phyloP scores from a whole-genome alignment of 2,329 filamentous ascomycete species.

The Colletotrichum truncatum region DNA sequence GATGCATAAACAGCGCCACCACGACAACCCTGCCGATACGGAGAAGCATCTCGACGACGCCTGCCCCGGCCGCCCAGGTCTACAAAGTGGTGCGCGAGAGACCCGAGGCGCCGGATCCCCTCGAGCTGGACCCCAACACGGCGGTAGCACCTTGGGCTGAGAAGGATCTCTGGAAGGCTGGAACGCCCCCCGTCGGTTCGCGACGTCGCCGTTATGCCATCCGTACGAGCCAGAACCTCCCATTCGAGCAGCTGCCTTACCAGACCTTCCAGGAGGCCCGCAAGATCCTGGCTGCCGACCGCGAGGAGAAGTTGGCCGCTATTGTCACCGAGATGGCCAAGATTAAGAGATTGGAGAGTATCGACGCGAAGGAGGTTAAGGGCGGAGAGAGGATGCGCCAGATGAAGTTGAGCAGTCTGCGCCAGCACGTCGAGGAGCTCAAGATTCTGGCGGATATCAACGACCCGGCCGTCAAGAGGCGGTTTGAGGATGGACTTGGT shows the following conservation, averaged over 20 bases:
- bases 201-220: conserved; percentile 82
- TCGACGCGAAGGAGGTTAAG: conserved; percentile 62
- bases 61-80: conserved; percentile 41
- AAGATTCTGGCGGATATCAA: conserved; percentile 96
- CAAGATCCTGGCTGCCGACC: conserved; percentile 81
- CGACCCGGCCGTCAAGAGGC: conserved; percentile 91
- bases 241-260: conserved; percentile 94
- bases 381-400: conserved; percentile 74
- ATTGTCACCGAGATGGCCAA: conserved; percentile 75
- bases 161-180: conserved; percentile 72
- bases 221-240: conserved; percentile 71
- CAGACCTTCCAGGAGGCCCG: conserved; percentile 98
- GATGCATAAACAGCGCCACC: conserved; percentile 58
- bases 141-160: conserved; percentile 73
- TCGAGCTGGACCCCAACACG: conserved; percentile 72
- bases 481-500: conserved; percentile 93
- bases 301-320: conserved; percentile 79
- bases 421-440: conserved; percentile 76
- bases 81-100: conserved; percentile 32
- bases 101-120: conserved; percentile 39
- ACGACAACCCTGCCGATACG: conserved; percentile 39
- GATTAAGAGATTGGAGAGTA: conserved; percentile 73
- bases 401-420: conserved; percentile 74
- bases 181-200: conserved; percentile 81
- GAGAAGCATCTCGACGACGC: conserved; percentile 40